Evolutionary conservation across 768 basidiomycete genomes (phyloP).

Genomic region (Tricholoma sp.): DNA sequence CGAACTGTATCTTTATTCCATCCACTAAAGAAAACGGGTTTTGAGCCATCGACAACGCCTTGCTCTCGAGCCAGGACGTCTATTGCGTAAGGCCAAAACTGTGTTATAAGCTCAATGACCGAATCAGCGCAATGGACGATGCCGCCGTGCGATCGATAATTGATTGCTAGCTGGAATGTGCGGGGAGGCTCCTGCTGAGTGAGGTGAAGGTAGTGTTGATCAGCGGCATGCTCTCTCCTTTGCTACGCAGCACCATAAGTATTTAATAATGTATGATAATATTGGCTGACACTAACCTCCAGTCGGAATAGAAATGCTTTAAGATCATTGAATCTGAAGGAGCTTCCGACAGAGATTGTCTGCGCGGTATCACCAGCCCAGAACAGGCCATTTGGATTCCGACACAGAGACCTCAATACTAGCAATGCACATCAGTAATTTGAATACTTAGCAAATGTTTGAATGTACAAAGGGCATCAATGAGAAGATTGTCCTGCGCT

Average conservation of each 20-base stretch:
- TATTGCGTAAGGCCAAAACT: conserved; percentile 62
- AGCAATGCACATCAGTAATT: not conserved
- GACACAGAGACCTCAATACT: conserved; percentile 63
- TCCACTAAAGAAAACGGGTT: conserved; percentile 54
- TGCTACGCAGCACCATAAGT: conserved; percentile 3
- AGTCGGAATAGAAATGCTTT: conserved; percentile 61
- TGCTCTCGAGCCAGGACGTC: conserved; percentile 53
- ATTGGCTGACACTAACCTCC: conserved; percentile 39
- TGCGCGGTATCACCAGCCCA: conserved; percentile 83
- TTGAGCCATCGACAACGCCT: conserved; percentile 47
- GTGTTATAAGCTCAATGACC: conserved; percentile 54
- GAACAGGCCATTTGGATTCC: conserved; percentile 62
- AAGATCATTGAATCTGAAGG: conserved; percentile 67
- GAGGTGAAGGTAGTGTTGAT: not conserved
- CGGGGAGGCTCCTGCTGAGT: conserved; percentile 11
- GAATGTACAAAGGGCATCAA: conserved; percentile 53
- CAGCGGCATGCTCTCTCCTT: conserved; percentile 6
- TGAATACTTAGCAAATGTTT: not conserved
- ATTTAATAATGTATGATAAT: not conserved
- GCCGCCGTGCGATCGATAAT: conserved; percentile 70
- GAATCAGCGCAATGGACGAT: conserved; percentile 71
- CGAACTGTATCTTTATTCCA: conserved; percentile 37
- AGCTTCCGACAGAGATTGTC: conserved; percentile 68
- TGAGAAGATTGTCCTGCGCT: conserved; percentile 65
- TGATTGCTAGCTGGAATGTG: conserved; percentile 55